These are phyloP conservation scores for Atalantia buxifolia DNA, from an alignment of 345 rosid genomes.

Conservation along the genomic window DNA sequence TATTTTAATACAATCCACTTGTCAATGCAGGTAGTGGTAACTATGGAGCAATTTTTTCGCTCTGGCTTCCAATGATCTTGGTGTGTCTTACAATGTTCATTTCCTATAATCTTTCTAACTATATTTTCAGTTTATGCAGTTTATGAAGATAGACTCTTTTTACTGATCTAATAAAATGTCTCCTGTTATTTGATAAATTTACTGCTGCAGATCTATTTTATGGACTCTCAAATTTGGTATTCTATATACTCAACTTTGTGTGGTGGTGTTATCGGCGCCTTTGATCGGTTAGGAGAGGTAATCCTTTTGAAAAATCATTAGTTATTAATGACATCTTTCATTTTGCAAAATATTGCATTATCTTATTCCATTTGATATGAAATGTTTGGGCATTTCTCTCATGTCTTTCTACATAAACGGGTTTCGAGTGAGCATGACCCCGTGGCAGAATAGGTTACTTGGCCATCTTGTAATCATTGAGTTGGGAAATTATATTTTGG, in stretches of 20 bases:
- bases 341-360: not conserved
- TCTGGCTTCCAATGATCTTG: conserved; percentile 83
- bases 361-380: not conserved
- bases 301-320: conserved; percentile 3
- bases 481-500: not conserved
- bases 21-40: conserved; percentile 59
- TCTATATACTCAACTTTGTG: conserved; percentile 76
- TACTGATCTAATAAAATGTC: conserved; percentile 8
- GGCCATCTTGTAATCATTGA: not conserved
- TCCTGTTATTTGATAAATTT: conserved; percentile 18
- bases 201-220: conserved; percentile 74
- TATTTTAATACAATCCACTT: conserved; percentile 10
- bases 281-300: conserved; percentile 98
- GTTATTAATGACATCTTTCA: not conserved
- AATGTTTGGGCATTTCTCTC: not conserved
- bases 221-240: conserved; percentile 99
- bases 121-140: not conserved
- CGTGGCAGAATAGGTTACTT: not conserved
- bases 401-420: not conserved
- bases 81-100: conserved; percentile 30
- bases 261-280: conserved; percentile 94
- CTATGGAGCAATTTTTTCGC: conserved; percentile 69
- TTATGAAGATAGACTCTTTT: not conserved
- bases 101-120: not conserved
- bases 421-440: not conserved